Percentiles rank a stretch among this genome's conserved stretches.
These are phyloP conservation scores for Coffea humblotiana DNA, from an alignment of 305 asterid genomes.

Conservation along the genomic window DNA sequence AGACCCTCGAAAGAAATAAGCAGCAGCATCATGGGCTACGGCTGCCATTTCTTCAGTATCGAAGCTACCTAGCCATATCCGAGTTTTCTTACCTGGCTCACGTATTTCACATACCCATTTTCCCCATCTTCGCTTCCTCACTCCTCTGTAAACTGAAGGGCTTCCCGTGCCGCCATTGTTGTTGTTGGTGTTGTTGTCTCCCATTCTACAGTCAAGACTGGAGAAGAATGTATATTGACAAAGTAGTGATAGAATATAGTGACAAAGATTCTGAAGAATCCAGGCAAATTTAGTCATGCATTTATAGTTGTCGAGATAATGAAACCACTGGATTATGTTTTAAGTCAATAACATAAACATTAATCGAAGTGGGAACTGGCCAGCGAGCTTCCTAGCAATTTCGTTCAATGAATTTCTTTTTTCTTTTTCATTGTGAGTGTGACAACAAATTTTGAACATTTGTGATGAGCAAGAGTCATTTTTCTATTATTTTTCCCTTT, in stretches of 20 bases:
- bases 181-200: background rate
- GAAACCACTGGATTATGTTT: background rate
- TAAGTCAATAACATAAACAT: background rate
- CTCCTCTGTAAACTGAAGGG: slow-evolving; percentile 44
- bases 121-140: slow-evolving; percentile 73
- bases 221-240: no score
- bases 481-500: background rate
- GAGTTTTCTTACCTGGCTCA: slow-evolving; percentile 54
- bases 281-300: background rate
- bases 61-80: slow-evolving; percentile 72
- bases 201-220: background rate
- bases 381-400: slow-evolving; percentile 13
- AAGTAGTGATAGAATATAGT: background rate
- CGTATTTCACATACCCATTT: slow-evolving; percentile 77
- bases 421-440: background rate
- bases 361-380: background rate
- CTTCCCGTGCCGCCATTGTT: background rate
- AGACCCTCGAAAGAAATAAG: slow-evolving; percentile 56
- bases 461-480: background rate
- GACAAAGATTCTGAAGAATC: slow-evolving; percentile 2
- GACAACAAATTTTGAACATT: background rate
- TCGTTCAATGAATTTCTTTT: background rate
- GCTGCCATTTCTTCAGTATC: slow-evolving; percentile 78
- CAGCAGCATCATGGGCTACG: slow-evolving; percentile 62
- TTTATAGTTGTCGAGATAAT: background rate